Evolutionary conservation across 2,329 filamentous ascomycete genomes (phyloP).

Genomic region (Furcasterigmium furcatum): DNA sequence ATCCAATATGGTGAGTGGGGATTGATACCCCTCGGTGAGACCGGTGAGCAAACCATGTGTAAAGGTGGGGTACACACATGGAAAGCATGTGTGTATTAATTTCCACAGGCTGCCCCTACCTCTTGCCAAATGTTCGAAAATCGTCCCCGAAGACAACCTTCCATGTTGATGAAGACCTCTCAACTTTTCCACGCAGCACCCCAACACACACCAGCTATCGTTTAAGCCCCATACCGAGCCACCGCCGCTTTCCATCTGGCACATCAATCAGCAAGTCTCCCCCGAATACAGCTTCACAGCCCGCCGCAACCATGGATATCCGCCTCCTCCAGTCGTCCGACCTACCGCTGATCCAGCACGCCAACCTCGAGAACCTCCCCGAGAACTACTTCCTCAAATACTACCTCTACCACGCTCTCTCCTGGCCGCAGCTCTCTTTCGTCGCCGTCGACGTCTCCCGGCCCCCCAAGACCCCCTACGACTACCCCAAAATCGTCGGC

Average conservation of each 20-base stretch:
- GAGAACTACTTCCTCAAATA: conserved; percentile 99
- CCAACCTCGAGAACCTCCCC: conserved; percentile 97
- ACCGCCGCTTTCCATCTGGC: too few species aligned
- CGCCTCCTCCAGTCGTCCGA: conserved; percentile 79
- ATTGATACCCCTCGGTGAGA: too few species aligned
- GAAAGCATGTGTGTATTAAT: too few species aligned
- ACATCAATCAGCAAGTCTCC: background rate
- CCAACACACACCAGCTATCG: too few species aligned
- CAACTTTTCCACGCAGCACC: too few species aligned
- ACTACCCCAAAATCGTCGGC: conserved; percentile 95
- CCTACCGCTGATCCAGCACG: conserved; percentile 91
- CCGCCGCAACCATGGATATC: conserved; percentile 71
- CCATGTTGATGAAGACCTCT: too few species aligned
- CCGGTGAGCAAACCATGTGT: too few species aligned
- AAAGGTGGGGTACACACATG: too few species aligned
- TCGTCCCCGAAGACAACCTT: too few species aligned
- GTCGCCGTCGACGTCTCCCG: conserved; percentile 91
- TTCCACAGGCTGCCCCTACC: too few species aligned
- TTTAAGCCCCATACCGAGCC: too few species aligned
- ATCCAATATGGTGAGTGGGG: too few species aligned
- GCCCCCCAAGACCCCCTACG: conserved; percentile 72
- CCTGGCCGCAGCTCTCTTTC: conserved; percentile 96
- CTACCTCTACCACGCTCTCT: conserved; percentile 98
- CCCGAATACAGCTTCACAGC: background rate
- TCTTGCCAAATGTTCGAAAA: background rate